These are phyloP conservation scores for Cadophora sp. DNA, from an alignment of 2,329 filamentous ascomycete species.

Conservation along the genomic window DNA sequence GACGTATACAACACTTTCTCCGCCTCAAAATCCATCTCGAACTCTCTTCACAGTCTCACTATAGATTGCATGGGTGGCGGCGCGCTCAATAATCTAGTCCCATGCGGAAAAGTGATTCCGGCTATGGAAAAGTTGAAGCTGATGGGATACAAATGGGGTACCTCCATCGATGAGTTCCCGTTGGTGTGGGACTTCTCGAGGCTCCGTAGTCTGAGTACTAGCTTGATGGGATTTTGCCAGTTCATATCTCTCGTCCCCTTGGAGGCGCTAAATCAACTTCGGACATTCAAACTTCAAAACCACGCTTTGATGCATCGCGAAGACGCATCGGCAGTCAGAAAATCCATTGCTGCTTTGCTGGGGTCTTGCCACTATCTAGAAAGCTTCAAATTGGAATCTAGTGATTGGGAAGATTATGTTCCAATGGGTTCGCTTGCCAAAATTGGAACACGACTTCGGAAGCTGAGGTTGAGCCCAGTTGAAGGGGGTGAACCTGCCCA, in stretches of 20 bases:
- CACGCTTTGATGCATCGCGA: no score
- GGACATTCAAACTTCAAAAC: neutral
- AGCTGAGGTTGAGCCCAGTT: neutral
- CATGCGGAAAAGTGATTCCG: neutral
- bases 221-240: neutral
- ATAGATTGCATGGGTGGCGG: no score
- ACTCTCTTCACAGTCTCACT: no score
- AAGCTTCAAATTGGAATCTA: neutral
- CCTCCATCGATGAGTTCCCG: neutral
- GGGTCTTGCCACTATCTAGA: neutral
- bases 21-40: no score
- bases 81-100: neutral
- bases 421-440: neutral
- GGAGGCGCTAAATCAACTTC: neutral
- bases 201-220: neutral
- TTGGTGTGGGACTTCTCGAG: neutral
- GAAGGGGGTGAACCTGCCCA: no score
- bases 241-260: neutral
- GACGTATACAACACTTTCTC: no score
- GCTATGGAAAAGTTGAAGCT: neutral
- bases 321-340: no score
- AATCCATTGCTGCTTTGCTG: no score
- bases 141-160: neutral
- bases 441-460: neutral
- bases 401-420: neutral